Evolutionary conservation across 208 protist genomes (phyloP).

Genomic region (Leishmania tarentolae): DNA sequence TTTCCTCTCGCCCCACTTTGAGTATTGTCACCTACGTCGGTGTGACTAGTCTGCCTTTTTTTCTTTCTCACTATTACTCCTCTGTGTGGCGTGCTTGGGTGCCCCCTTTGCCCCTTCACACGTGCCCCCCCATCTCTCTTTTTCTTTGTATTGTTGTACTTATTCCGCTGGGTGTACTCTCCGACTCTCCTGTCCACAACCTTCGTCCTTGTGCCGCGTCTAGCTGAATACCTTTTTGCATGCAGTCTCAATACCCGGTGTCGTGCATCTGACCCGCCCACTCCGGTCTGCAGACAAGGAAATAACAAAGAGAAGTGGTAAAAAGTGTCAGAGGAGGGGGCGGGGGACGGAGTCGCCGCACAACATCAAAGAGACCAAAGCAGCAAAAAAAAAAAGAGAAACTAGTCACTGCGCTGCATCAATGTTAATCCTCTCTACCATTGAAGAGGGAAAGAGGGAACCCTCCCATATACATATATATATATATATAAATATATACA

Average conservation of each 20-base stretch:
- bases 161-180: not conserved
- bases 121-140: not conserved
- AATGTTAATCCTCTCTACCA: not conserved
- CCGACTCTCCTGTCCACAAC: not conserved
- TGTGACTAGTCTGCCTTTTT: constrained; percentile 3
- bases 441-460: not conserved
- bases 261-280: not conserved
- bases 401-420: not conserved
- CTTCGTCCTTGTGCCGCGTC: not conserved
- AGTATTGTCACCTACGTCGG: not conserved
- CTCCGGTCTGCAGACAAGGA: not conserved
- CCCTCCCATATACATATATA: no score
- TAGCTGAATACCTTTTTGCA: not conserved
- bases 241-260: not conserved
- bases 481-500: no score
- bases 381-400: not conserved
- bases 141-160: not conserved
- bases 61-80: not conserved
- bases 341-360: not conserved
- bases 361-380: not conserved
- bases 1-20: not conserved
- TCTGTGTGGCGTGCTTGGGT: not conserved
- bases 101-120: not conserved
- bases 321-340: not conserved
- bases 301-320: not conserved